phyloP scores from a whole-genome alignment of 2,329 filamentous ascomycete species.

The Epichloe elymi region DNA sequence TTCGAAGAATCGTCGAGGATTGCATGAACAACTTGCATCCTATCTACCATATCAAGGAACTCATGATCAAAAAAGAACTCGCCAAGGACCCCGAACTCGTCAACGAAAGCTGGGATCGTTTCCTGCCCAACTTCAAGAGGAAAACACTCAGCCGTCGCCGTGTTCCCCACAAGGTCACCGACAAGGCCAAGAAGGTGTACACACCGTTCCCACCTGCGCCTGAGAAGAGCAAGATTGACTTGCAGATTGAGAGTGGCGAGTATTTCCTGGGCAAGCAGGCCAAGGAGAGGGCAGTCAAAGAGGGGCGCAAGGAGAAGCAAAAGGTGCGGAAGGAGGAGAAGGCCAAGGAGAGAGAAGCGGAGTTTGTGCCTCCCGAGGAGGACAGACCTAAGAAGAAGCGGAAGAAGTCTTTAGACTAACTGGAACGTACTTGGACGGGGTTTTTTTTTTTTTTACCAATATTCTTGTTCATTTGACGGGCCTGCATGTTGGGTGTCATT shows the following conservation, averaged over 20 bases:
- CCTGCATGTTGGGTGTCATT: background rate
- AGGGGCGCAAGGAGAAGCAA: slow-evolving; percentile 74
- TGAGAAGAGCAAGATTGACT: slow-evolving; percentile 97
- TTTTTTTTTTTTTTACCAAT: background rate
- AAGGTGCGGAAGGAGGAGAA: slow-evolving; percentile 79
- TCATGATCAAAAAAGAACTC: slow-evolving; percentile 88
- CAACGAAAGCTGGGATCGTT: slow-evolving; percentile 87
- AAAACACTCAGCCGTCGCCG: slow-evolving; percentile 73
- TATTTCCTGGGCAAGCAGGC: slow-evolving; percentile 91
- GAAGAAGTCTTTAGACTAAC: slow-evolving; percentile 34
- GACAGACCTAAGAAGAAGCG: slow-evolving; percentile 50
- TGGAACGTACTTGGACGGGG: background rate
- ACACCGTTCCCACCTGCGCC: slow-evolving; percentile 94
- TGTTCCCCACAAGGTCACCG: slow-evolving; percentile 71
- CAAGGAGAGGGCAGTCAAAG: slow-evolving; percentile 70
- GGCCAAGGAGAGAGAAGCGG: slow-evolving; percentile 69
- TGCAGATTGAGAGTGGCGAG: slow-evolving; percentile 95
- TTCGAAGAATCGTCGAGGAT: slow-evolving; percentile 79
- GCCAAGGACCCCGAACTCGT: slow-evolving; percentile 79
- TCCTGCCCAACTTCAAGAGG: slow-evolving; percentile 95
- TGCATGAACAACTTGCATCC: slow-evolving; percentile 97
- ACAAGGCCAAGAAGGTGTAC: slow-evolving; percentile 90
- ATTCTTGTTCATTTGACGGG: background rate
- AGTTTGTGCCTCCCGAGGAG: slow-evolving; percentile 81
- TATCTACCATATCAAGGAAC: slow-evolving; percentile 65